phyloP scores from a whole-genome alignment of 2,329 filamentous ascomycete genomes.

The Botrytis galanthina region DNA sequence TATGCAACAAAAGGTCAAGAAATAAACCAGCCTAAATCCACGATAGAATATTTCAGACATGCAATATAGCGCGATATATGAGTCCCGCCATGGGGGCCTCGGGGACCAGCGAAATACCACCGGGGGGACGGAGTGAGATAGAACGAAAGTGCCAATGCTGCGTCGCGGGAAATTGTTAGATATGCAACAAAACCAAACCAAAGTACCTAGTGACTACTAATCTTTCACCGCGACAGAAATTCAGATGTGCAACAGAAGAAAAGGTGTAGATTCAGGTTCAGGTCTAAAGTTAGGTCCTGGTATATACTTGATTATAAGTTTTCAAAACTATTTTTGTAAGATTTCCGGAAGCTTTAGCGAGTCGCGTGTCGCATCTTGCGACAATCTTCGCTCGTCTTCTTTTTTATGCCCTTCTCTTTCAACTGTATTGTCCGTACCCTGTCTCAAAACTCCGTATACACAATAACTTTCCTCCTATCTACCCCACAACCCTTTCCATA shows the following conservation, averaged over 20 bases:
- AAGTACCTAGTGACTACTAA: not conserved
- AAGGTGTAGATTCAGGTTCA: not conserved
- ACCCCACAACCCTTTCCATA: constrained; percentile 31
- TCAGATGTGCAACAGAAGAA: not conserved
- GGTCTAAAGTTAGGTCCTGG: no score
- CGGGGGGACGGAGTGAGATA: not conserved
- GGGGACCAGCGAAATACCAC: not conserved
- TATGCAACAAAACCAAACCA: not conserved
- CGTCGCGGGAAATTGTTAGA: not conserved
- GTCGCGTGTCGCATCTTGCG: not conserved
- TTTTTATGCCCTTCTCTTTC: not conserved
- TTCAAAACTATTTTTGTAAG: no score
- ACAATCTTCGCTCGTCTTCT: not conserved
- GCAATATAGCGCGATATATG: not conserved
- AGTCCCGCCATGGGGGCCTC: not conserved
- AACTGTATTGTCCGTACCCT: not conserved
- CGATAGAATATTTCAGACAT: not conserved
- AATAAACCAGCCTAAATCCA: not conserved
- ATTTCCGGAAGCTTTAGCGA: not conserved
- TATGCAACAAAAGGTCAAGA: not conserved
- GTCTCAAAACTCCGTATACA: not conserved
- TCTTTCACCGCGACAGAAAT: not conserved
- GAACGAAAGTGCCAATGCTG: not conserved
- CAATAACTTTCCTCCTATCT: not conserved
- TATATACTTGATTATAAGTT: not conserved